Conservation (phyloP, 2,329 filamentous ascomycete genomes). For the Rutstroemia sp. region DNA sequence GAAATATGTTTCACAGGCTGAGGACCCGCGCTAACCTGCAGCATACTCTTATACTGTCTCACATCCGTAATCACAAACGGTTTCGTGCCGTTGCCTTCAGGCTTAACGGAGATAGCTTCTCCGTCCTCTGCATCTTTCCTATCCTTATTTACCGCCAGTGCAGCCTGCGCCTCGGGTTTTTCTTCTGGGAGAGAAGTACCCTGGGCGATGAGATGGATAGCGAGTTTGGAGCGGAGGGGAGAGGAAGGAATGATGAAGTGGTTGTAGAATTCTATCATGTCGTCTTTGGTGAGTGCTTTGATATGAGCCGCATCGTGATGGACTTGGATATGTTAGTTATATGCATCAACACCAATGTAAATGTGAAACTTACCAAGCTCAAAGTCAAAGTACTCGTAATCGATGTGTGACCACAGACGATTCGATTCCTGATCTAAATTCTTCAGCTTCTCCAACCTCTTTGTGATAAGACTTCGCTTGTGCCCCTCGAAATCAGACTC, state of each 20-base stretch:
- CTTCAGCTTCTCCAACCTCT: constrained; percentile 83
- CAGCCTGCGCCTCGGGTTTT: constrained; percentile 31
- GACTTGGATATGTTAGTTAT: constrained; percentile 12
- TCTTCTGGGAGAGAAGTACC: constrained; percentile 35
- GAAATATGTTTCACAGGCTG: constrained; percentile 66
- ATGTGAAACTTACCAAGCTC: constrained; percentile 56
- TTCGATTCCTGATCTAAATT: constrained; percentile 80
- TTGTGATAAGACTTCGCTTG: constrained; percentile 82
- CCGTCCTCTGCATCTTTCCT: constrained; percentile 25
- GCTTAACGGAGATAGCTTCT: constrained; percentile 12
- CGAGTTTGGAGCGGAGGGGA: constrained; percentile 67
- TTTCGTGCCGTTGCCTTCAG: constrained; percentile 39
- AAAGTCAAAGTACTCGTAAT: constrained; percentile 84
- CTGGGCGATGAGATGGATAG: constrained; percentile 77
- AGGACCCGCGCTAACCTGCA: constrained; percentile 67
- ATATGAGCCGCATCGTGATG: constrained; percentile 66
- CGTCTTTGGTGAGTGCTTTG: constrained; percentile 65
- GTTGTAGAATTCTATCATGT: constrained; percentile 74
- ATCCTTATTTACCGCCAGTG: constrained; percentile 23
- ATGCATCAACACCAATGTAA: constrained; percentile 4
- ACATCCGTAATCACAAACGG: constrained; percentile 69
- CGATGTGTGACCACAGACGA: constrained; percentile 79
- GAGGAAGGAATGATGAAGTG: constrained; percentile 71
- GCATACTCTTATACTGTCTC: constrained; percentile 67
- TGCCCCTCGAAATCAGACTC: constrained; percentile 82